Conservation (phyloP, 1,284 basidiomycete genomes). For the Abortiporus biennis region DNA sequence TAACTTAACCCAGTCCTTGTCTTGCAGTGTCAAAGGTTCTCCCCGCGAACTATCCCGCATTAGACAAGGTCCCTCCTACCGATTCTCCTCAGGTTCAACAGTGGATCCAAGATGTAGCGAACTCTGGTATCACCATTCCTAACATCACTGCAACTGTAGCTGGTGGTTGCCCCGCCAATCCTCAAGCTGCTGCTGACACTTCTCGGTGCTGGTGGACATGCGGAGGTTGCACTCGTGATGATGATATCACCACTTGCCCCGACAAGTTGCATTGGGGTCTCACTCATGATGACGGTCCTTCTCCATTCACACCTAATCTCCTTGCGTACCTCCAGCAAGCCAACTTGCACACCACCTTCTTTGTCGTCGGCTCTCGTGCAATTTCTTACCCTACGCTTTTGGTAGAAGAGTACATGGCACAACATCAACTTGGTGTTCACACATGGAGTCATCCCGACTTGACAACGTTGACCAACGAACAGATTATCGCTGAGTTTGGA, state of each 20-base stretch:
- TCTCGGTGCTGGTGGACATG: conserved; percentile 85
- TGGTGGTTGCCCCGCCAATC: conserved; percentile 63
- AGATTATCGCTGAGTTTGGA: conserved; percentile 85
- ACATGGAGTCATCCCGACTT: conserved; percentile 64
- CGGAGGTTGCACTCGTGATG: conserved; percentile 61
- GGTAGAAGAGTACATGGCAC: conserved; percentile 66
- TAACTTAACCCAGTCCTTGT: too few relatives aligned
- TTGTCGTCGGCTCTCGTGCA: conserved; percentile 78
- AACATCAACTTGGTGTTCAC: conserved; percentile 67
- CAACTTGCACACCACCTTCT: conserved; percentile 80
- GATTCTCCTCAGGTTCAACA: conserved; percentile 65
- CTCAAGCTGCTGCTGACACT: conserved; percentile 45
- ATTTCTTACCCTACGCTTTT: conserved; percentile 55
- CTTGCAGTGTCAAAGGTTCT: conserved; percentile 32
- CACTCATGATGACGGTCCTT: conserved; percentile 76
- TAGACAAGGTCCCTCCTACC: conserved; percentile 63
- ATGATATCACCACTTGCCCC: conserved; percentile 72
- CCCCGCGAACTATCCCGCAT: conserved; percentile 58
- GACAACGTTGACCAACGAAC: conserved; percentile 75
- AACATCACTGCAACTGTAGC: conserved; percentile 38
- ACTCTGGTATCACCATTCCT: conserved; percentile 53
- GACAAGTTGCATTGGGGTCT: conserved; percentile 68
- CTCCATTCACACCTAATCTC: conserved; percentile 74
- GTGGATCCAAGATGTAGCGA: conserved; percentile 62
- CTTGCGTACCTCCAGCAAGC: conserved; percentile 61